phyloP scores from a whole-genome alignment of 2,329 filamentous ascomycete species.

The Acrocalymma vagum region DNA sequence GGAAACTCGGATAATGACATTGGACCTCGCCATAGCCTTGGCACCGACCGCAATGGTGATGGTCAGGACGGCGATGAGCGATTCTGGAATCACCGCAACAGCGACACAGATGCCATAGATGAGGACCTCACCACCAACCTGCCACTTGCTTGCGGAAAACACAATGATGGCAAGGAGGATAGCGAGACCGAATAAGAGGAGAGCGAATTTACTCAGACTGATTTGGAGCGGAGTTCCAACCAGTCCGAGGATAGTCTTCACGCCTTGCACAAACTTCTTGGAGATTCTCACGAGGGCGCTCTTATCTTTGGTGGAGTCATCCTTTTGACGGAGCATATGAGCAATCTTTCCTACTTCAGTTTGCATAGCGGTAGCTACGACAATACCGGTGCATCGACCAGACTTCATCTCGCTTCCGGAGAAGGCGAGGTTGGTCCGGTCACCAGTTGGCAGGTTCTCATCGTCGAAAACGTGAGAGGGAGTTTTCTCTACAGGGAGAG shows the following conservation, averaged over 20 bases:
- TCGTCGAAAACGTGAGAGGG: constrained; percentile 62
- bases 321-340: constrained; percentile 69
- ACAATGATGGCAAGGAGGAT: constrained; percentile 75
- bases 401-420: constrained; percentile 77
- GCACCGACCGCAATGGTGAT: constrained; percentile 66
- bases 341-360: constrained; percentile 82
- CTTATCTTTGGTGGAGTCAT: constrained; percentile 60
- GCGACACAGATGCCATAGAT: constrained; percentile 59
- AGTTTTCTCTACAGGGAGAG: constrained; percentile 72
- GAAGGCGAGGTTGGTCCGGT: constrained; percentile 75
- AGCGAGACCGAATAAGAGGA: constrained; percentile 79
- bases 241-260: constrained; percentile 67
- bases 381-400: constrained; percentile 73
- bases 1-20: constrained; percentile 51
- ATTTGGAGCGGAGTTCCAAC: constrained; percentile 85
- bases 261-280: constrained; percentile 43
- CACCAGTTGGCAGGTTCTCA: constrained; percentile 64
- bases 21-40: constrained; percentile 51
- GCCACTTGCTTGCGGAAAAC: constrained; percentile 66
- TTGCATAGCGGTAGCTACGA: constrained; percentile 74
- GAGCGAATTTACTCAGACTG: constrained; percentile 85
- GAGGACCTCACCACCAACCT: constrained; percentile 52
- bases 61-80: constrained; percentile 71
- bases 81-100: constrained; percentile 57
- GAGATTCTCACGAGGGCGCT: constrained; percentile 42